Evolutionary conservation across 352 stramenopile species (phyloP).

Genomic region (Phytopythium aichiense): DNA sequence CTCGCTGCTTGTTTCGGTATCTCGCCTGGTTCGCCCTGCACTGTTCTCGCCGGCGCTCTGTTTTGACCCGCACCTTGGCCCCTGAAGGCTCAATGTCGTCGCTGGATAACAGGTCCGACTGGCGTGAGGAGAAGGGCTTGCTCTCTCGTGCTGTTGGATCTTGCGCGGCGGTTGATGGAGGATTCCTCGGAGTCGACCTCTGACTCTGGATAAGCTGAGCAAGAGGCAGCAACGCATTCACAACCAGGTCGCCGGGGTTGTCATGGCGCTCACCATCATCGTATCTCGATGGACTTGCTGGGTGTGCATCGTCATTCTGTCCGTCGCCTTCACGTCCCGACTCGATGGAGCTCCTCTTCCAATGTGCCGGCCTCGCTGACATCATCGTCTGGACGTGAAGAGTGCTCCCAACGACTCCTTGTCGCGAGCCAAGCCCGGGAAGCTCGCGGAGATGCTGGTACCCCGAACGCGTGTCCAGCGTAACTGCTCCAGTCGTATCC

Average conservation of each 20-base stretch:
- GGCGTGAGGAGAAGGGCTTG: neutral
- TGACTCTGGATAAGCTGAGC: neutral
- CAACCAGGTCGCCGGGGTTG: neutral
- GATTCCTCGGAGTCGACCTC: no score
- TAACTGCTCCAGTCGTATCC: neutral
- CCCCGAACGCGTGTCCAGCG: neutral
- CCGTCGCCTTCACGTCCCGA: neutral
- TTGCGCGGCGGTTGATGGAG: neutral
- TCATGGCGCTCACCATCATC: neutral
- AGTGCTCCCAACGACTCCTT: neutral
- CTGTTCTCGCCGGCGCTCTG: constrained; percentile 32
- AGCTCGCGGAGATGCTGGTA: neutral
- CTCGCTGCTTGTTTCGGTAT: constrained; percentile 35
- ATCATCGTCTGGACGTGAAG: neutral
- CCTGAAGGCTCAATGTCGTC: neutral
- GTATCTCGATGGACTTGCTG: neutral
- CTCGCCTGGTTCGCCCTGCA: constrained; percentile 44
- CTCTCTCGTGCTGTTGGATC: neutral
- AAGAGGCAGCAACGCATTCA: neutral
- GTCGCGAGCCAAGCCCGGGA: no score
- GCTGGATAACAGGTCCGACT: neutral
- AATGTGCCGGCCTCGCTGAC: neutral
- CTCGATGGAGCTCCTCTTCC: no score
- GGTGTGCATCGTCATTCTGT: neutral
- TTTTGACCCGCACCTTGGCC: constrained; percentile 29